Evolutionary conservation across 257 asterid species (phyloP).

Genomic region (Nicotiana sylvestris): DNA sequence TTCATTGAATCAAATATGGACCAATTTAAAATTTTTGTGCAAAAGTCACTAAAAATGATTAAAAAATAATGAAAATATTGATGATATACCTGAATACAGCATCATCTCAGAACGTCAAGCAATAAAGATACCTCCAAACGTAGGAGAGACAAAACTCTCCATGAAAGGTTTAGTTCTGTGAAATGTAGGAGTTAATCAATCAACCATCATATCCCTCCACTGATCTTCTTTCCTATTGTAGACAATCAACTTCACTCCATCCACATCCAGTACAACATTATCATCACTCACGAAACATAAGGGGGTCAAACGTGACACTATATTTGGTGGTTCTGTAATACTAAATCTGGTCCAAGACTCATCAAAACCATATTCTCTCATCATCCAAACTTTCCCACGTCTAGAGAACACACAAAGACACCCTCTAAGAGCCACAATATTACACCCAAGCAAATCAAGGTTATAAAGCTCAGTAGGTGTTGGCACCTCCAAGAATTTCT

Average conservation of each 20-base stretch:
- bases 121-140: neutral
- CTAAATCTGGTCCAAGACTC: neutral
- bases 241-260: neutral
- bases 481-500: neutral
- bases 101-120: slow-evolving; percentile 17
- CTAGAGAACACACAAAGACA: too few species aligned
- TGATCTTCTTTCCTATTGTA: neutral
- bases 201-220: neutral
- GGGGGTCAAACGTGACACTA: neutral
- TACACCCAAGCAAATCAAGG: too few species aligned
- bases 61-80: neutral
- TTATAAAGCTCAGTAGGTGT: neutral
- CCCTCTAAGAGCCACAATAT: too few species aligned
- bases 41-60: neutral
- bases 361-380: too few species aligned
- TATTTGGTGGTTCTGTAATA: neutral
- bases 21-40: neutral
- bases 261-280: neutral
- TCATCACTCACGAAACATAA: neutral
- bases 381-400: too few species aligned
- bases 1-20: neutral
- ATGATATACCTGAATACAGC: neutral
- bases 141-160: slow-evolving; percentile 9
- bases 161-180: neutral
- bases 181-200: neutral